Evolutionary conservation across 2,329 filamentous ascomycete species (phyloP), one percentile per base, ranked within the genome.

Genomic region (Epichloe scottii): DNA sequence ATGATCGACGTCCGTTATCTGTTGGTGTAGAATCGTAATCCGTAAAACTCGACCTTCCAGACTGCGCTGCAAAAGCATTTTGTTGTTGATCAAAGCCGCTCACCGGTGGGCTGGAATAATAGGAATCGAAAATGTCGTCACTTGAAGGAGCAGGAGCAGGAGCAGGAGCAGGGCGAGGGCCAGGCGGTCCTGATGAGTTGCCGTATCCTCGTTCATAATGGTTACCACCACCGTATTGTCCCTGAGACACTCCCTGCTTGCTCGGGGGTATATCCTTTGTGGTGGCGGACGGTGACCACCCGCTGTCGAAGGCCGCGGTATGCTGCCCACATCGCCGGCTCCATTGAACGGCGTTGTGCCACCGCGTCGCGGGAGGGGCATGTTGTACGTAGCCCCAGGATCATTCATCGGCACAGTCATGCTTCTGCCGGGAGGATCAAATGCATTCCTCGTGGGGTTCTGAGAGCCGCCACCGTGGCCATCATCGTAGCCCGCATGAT

Each of bases 401-500:
- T 74, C 69, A 51, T 76, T 71, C 3, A 70, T 63, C 2, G 79
- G 78, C 76, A 82, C 79, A 5, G 81, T 84, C 73, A 76, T 78
- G 52, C 79, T 83, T 57, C 80, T 71, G n/a, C 66, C 60, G 8
- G 76, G 77, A 2, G 75, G 72, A 0, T 69, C 76, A 56, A 76
- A 80, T 5, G 70, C 68, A 39, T 71, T 66, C 53, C 61, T 60
- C 8, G 56, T 57, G 11, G 68, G 66, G 26, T 53, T 57, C 38
- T 66, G 66, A 48, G 64, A 54, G 3, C 51, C 56, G 11, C 51
- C 45, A 34, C 53, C 52, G 44, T 63, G 63, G 46, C 59, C 59
- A 46, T 60, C 57, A 26, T 62, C 56, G 46, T 64, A 62, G 21
- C 57, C 59, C 26, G 55, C 56, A 49, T 65, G 63, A 34, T 57